Evolutionary conservation across 495 filamentous ascomycete species (phyloP), one percentile per base, ranked within the genome.

Genomic region (Copromyces sp.): DNA sequence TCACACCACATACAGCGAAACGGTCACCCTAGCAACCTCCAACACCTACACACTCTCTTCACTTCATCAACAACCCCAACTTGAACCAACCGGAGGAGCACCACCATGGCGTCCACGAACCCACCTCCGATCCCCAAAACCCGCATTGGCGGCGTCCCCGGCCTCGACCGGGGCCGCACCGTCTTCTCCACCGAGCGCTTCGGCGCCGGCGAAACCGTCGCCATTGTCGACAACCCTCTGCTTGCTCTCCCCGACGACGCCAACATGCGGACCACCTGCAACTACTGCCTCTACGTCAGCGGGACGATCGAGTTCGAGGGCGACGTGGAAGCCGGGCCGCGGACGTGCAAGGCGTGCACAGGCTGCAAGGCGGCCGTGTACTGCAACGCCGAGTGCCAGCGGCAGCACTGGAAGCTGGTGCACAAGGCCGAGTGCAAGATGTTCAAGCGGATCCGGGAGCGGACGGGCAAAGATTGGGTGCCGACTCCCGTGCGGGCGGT

Each of bases 381-480:
- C 80, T 91, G 89, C 78, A 80, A 80, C 61, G 39, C 74, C 2
- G 70, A 75, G 12, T 91, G 89, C 74, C 89, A 91, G 78, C 83
- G 82, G 45, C 75, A 81, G 6, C 84, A 89, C 79, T 91, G 89
- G 89, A 82, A 79, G 65, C 72, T 53, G 61, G 80, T 79, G 8
- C 89, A 90, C 77, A 84, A 86, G 69, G 72, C 72, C 39, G 86
- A 87, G 77, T 90, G 89, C 77, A 77, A 78, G n/a, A 79, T 84
- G 47, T 80, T 84, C 68, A 69, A 69, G 69, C 78, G 80, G 9
- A 77, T 82, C 24, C 73, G 75, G 5, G 71, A 73, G 16, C 68
- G 68, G 29, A 72, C 59, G 12, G 74, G 74, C 38, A 74, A 73
- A 71, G 74, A 81, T 35, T 80, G 72, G 72, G 73, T 87, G 47